Conservation (phyloP, 2,329 filamentous ascomycete genomes). For the Dothidotthia symphoricarpi region DNA sequence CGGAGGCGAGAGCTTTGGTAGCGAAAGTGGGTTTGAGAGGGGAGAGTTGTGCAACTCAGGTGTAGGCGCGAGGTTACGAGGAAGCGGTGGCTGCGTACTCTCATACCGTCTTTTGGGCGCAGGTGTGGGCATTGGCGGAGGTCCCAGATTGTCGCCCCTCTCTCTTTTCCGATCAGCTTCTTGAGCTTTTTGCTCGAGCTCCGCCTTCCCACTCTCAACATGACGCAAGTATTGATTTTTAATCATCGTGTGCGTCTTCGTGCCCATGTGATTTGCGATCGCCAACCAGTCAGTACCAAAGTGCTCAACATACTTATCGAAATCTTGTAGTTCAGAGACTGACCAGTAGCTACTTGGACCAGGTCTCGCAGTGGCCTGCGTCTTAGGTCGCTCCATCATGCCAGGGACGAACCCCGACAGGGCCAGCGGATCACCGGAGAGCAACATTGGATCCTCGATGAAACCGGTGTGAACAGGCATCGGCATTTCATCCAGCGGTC, state of each 20-base stretch:
- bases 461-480: conserved; percentile 24
- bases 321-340: conserved; percentile 75
- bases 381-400: conserved; percentile 39
- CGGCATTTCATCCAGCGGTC: conserved; percentile 27
- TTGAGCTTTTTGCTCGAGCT: conserved; percentile 45
- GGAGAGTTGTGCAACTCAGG: conserved; percentile 46
- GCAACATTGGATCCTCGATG: conserved; percentile 29
- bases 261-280: conserved; percentile 76
- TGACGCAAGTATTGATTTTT: conserved; percentile 53
- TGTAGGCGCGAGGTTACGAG: conserved; percentile 47
- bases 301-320: conserved; percentile 67
- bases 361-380: conserved; percentile 46
- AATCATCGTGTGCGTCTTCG: conserved; percentile 81
- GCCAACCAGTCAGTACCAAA: conserved; percentile 77
- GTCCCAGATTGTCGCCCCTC: conserved; percentile 48
- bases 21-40: conserved; percentile 19
- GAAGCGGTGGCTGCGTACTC: conserved; percentile 38
- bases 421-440: conserved; percentile 20
- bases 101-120: conserved; percentile 51
- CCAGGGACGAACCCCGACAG: conserved; percentile 13
- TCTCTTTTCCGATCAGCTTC: conserved; percentile 44
- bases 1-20: conserved; percentile 43
- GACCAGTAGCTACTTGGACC: conserved; percentile 84
- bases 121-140: conserved; percentile 51
- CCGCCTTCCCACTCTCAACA: conserved; percentile 45